A percentile compares a stretch with the other conserved stretches of the same genome.
Evolutionary conservation across 306 rosid species (phyloP).

Genomic region (Cucurbita ficifolia): DNA sequence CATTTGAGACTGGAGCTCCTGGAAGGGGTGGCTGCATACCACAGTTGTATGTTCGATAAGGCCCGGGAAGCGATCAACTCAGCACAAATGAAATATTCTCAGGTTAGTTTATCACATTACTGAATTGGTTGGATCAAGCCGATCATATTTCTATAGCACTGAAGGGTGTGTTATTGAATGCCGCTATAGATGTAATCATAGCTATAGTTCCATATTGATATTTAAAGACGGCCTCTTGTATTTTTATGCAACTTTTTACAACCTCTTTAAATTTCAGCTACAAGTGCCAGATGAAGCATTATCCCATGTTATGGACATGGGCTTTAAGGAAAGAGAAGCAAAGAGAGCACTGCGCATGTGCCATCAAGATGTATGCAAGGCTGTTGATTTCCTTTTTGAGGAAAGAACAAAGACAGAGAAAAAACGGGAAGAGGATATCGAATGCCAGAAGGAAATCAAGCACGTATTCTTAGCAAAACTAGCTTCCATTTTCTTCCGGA

Average conservation of each 20-base stretch:
- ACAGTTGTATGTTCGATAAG: conserved; percentile 53
- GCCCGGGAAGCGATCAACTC: conserved; percentile 42
- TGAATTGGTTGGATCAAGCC: neutral
- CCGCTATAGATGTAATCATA: neutral
- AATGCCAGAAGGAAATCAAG: conserved; percentile 42
- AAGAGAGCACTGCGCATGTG: conserved; percentile 75
- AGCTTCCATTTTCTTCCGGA: neutral
- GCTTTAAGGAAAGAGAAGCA: conserved; percentile 48
- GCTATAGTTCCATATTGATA: neutral
- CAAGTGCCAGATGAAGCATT: conserved; percentile 80
- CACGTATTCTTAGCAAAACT: conserved; percentile 12
- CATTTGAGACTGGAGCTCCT: conserved; percentile 77
- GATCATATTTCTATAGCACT: neutral
- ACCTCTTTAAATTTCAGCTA: conserved; percentile 35
- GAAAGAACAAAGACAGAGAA: conserved; percentile 39
- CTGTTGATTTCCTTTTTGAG: conserved; percentile 75
- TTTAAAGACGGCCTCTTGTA: neutral
- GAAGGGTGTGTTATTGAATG: neutral
- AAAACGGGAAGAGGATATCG: conserved; percentile 47
- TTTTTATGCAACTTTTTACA: neutral
- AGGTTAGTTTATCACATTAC: conserved; percentile 24
- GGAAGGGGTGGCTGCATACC: conserved; percentile 92
- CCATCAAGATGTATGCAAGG: conserved; percentile 72
- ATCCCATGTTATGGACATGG: conserved; percentile 80
- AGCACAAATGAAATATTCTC: conserved; percentile 45